Evolutionary conservation across 495 filamentous ascomycete genomes (phyloP).

Genomic region (Penicillium turbatum): DNA sequence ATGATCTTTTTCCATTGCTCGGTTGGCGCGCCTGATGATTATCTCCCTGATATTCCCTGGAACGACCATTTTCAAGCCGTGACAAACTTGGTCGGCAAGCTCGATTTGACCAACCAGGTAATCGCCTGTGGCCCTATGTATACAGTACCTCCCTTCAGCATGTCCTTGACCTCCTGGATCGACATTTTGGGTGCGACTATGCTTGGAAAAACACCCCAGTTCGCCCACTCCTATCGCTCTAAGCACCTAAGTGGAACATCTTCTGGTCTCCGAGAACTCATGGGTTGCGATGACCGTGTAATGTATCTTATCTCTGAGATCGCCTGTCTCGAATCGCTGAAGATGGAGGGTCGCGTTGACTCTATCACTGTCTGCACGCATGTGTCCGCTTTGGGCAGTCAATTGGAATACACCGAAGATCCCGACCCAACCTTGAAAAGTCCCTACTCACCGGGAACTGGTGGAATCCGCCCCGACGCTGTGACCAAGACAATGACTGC

Average conservation of each 20-base stretch:
- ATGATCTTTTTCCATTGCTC: slow-evolving; percentile 98
- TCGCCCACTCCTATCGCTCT: slow-evolving; percentile 86
- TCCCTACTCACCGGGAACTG: slow-evolving; percentile 50
- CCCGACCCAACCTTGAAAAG: slow-evolving; percentile 51
- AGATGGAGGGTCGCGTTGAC: slow-evolving; percentile 70
- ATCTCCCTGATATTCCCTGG: slow-evolving; percentile 92
- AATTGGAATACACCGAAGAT: slow-evolving; percentile 76
- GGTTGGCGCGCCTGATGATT: slow-evolving; percentile 80
- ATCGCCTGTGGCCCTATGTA: slow-evolving; percentile 49
- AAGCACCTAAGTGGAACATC: slow-evolving; percentile 74
- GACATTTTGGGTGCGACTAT: slow-evolving; percentile 95
- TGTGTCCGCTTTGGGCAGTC: slow-evolving; percentile 72
- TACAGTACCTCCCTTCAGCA: slow-evolving; percentile 80
- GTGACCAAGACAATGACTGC: slow-evolving; percentile 81
- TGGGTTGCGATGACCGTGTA: slow-evolving; percentile 95
- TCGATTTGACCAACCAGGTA: slow-evolving; percentile 70
- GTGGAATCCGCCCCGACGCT: slow-evolving; percentile 73
- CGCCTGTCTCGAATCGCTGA: slow-evolving; percentile 87
- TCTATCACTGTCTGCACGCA: slow-evolving; percentile 80
- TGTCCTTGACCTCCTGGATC: slow-evolving; percentile 93
- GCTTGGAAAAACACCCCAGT: slow-evolving; percentile 76
- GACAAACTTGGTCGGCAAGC: slow-evolving; percentile 72
- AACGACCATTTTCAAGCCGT: slow-evolving; percentile 93
- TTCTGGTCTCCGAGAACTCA: slow-evolving; percentile 81
- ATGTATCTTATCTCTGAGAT: slow-evolving; percentile 99